phyloP scores from a whole-genome alignment of 2,329 filamentous ascomycete species.

The Monilinia laxa region DNA sequence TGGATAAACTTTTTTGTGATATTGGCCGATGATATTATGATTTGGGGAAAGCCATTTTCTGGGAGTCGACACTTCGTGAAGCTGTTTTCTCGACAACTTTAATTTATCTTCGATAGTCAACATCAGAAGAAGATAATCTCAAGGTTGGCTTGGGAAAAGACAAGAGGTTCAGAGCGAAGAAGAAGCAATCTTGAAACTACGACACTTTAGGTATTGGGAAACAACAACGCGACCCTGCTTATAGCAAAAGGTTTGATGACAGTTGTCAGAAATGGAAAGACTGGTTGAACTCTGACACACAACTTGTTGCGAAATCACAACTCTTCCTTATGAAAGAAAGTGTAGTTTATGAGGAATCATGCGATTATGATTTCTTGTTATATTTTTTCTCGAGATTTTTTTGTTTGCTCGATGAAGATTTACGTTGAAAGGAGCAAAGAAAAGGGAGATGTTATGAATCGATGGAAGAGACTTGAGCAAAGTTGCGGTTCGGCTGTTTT shows the following conservation, averaged over 20 bases:
- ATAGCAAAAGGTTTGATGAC: neutral
- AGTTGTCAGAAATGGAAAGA: neutral
- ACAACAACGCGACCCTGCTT: neutral
- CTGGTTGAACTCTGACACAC: neutral
- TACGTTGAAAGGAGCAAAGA: neutral
- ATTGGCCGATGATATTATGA: slow-evolving; percentile 7
- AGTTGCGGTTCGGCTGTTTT: neutral
- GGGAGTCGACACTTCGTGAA: neutral
- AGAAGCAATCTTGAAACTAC: neutral
- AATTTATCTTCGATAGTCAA: neutral
- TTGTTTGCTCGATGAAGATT: neutral
- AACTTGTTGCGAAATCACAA: neutral
- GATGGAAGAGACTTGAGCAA: neutral
- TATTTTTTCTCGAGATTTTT: neutral
- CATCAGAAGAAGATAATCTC: neutral
- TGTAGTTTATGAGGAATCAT: slow-evolving; percentile 9
- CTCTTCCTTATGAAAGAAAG: neutral
- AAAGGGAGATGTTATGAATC: neutral
- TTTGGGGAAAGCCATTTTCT: neutral
- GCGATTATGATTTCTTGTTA: slow-evolving; percentile 14
- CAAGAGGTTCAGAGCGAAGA: neutral
- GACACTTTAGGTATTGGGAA: neutral
- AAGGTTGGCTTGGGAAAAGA: neutral
- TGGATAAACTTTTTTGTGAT: slow-evolving; percentile 22
- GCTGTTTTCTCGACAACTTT: neutral